Evolutionary conservation across 2,329 filamentous ascomycete species (phyloP).

Genomic region (Metarhizium guizhouense): DNA sequence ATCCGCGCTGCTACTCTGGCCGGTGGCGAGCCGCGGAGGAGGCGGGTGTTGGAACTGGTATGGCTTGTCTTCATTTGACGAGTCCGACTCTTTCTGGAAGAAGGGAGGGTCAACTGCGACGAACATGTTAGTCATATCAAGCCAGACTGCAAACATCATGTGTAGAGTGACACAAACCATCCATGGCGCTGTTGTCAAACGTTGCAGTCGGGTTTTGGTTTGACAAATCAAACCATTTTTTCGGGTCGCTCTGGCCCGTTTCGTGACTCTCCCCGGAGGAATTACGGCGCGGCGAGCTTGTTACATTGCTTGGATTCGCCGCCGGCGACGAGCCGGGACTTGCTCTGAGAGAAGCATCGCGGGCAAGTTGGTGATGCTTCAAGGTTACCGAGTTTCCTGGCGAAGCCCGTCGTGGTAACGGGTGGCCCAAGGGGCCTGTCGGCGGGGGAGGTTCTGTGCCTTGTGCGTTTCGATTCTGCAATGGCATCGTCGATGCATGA

Average conservation of each 20-base stretch:
- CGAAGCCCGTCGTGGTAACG: conserved; percentile 34
- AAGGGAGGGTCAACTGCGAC: conserved; percentile 42
- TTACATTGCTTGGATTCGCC: conserved; percentile 9
- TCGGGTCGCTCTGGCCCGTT: conserved; percentile 40
- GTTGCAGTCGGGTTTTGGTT: conserved; percentile 39
- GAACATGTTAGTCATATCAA: neutral
- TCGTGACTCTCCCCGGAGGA: conserved; percentile 42
- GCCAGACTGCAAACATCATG: neutral
- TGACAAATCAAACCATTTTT: conserved; percentile 44
- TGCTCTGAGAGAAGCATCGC: conserved; percentile 28
- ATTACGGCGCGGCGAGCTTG: conserved; percentile 22
- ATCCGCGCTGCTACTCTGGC: conserved; percentile 54
- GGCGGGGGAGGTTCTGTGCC: conserved; percentile 16
- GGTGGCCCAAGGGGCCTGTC: conserved; percentile 24
- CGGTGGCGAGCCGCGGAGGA: conserved; percentile 21
- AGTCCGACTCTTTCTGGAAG: conserved; percentile 43
- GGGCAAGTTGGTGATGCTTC: conserved; percentile 34
- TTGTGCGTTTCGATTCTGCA: conserved; percentile 13
- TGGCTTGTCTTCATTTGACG: conserved; percentile 36
- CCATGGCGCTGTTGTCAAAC: conserved; percentile 36
- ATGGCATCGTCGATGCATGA: conserved; percentile 21
- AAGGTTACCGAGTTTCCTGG: conserved; percentile 39
- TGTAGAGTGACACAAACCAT: conserved; percentile 26
- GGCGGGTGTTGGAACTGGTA: conserved; percentile 15
- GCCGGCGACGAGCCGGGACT: conserved; percentile 15